phyloP scores from a whole-genome alignment of 1,284 basidiomycete species.

The Fistulina hepatica region DNA sequence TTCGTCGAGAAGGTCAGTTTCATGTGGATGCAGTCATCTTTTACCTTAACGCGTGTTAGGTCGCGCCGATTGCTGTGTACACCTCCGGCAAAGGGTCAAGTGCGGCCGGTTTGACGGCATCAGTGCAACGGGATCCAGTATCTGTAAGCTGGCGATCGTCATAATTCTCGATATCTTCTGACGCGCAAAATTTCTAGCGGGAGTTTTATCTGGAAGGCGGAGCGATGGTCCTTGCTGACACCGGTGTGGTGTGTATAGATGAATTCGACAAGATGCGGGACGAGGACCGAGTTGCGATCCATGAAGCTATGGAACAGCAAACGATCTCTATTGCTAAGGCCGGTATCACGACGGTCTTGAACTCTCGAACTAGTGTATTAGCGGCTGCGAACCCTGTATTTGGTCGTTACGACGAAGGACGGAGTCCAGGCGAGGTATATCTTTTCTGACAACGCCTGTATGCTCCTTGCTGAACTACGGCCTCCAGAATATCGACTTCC shows the following conservation, averaged over 20 bases:
- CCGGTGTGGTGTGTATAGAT: slow-evolving; percentile 98
- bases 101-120: slow-evolving; percentile 96
- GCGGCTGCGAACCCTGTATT: slow-evolving; percentile 99
- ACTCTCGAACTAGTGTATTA: slow-evolving; percentile 91
- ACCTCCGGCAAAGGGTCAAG: slow-evolving; percentile 97
- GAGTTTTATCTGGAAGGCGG: slow-evolving; percentile 99
- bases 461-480: not conserved
- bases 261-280: slow-evolving; percentile 99
- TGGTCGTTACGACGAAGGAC: slow-evolving; percentile 95
- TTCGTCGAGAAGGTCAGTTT: slow-evolving; percentile 87
- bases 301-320: slow-evolving; percentile 99
- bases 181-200: slow-evolving; percentile 38
- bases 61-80: slow-evolving; percentile 95
- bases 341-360: slow-evolving; percentile 96
- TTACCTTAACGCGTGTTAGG: slow-evolving; percentile 31
- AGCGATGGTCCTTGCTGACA: slow-evolving; percentile 98
- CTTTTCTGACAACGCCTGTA: not conserved
- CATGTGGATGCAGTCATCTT: not conserved
- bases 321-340: slow-evolving; percentile 99
- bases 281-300: slow-evolving; percentile 97
- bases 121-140: slow-evolving; percentile 88
- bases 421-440: slow-evolving; percentile 86
- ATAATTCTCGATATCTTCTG: not conserved
- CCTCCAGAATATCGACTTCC: slow-evolving; percentile 88
- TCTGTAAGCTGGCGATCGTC: slow-evolving; percentile 47